These are phyloP conservation scores for Quercus lobata DNA, from an alignment of 331 rosid genomes.

Conservation along the genomic window DNA sequence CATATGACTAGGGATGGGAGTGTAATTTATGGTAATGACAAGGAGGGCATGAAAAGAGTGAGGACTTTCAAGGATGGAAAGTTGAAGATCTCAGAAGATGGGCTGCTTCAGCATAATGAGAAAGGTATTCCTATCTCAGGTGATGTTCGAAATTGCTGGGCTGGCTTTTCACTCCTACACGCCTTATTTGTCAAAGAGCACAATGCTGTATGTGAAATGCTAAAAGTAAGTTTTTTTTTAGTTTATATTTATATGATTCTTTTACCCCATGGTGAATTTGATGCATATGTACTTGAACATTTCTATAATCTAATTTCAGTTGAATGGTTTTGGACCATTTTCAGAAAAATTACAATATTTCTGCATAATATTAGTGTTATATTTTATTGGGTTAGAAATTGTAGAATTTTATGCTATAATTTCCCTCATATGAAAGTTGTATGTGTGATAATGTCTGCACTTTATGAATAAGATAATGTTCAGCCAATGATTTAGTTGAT, in stretches of 20 bases:
- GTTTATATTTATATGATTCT: not conserved
- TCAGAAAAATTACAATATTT: too few relatives aligned
- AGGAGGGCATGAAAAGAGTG: constrained; percentile 54
- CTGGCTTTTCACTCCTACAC: constrained; percentile 65
- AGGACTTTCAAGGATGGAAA: constrained; percentile 65
- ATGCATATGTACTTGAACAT: too few relatives aligned
- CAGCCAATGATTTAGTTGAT: not conserved
- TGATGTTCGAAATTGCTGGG: constrained; percentile 75
- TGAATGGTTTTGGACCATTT: too few relatives aligned
- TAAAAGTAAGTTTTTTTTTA: constrained; percentile 35
- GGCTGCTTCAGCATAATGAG: constrained; percentile 65
- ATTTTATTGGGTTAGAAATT: too few relatives aligned
- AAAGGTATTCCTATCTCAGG: constrained; percentile 72
- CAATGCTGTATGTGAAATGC: constrained; percentile 65
- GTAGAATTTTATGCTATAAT: too few relatives aligned
- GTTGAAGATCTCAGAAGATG: constrained; percentile 51
- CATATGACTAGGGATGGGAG: constrained; percentile 74
- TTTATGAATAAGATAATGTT: too few relatives aligned
- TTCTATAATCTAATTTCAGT: too few relatives aligned
- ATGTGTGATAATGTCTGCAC: too few relatives aligned
- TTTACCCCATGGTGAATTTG: not conserved
- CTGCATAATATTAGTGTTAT: too few relatives aligned
- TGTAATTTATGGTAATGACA: constrained; percentile 65
- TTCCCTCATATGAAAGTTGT: too few relatives aligned
- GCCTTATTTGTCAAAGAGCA: constrained; percentile 72